Percentiles rank a stretch among this genome's conserved stretches.
Evolutionary conservation across 208 protist species (phyloP).

Genomic region (Balamuthia mandrillaris): DNA sequence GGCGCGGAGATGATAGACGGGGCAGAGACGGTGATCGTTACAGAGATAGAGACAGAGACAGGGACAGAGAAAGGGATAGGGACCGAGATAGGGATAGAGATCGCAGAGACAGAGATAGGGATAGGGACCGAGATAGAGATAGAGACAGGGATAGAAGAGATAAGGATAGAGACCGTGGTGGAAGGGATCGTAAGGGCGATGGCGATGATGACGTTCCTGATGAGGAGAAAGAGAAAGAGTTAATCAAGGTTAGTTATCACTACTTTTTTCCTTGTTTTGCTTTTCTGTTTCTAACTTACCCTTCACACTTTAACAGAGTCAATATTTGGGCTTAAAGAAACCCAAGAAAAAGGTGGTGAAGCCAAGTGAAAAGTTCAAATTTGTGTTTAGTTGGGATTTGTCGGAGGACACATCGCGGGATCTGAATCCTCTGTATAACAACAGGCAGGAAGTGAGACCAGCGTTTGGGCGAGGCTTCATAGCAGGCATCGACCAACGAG

Average conservation of each 20-base stretch:
- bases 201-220: background rate
- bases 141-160: too few species aligned
- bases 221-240: background rate
- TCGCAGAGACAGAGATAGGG: too few species aligned
- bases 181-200: background rate
- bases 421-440: slow-evolving; percentile 56
- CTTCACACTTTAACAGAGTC: background rate
- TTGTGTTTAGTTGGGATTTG: slow-evolving; percentile 65
- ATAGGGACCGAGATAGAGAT: too few species aligned
- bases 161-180: background rate
- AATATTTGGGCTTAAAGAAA: slow-evolving; percentile 59
- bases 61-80: too few species aligned
- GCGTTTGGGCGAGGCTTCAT: slow-evolving; percentile 64
- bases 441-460: slow-evolving; percentile 31
- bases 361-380: slow-evolving; percentile 50
- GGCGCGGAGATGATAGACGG: background rate
- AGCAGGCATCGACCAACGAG: slow-evolving; percentile 53
- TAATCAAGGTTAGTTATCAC: background rate
- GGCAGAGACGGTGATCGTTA: background rate
- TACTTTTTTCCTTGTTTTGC: background rate
- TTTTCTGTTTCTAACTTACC: background rate
- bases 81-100: too few species aligned
- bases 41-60: too few species aligned
- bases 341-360: slow-evolving; percentile 49
- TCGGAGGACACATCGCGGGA: slow-evolving; percentile 64